Percentiles rank a stretch among this genome's conserved stretches.
Evolutionary conservation across 2,329 filamentous ascomycete genomes (phyloP).

Genomic region (Nothophaeocryptopus gaeumannii): DNA sequence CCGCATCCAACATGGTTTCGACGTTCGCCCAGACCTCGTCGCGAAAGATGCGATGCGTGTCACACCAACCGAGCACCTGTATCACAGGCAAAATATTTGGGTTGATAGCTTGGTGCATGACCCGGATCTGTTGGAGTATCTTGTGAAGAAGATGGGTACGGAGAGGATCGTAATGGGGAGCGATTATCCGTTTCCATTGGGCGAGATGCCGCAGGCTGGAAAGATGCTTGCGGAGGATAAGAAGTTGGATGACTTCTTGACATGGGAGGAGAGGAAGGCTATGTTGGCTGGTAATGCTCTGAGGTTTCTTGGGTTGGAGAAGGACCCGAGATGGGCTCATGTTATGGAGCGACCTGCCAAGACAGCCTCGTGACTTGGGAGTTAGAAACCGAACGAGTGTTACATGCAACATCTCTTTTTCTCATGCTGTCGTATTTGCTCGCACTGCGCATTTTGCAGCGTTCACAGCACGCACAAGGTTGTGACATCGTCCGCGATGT

Average conservation of each 20-base stretch:
- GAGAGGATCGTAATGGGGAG: slow-evolving; percentile 15
- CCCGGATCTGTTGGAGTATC: slow-evolving; percentile 13
- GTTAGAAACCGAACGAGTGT: no score
- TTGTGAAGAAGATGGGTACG: slow-evolving; percentile 15
- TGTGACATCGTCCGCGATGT: not conserved
- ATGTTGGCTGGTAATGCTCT: slow-evolving; percentile 13
- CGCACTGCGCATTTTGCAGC: no score
- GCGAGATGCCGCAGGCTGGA: slow-evolving; percentile 9
- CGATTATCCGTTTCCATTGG: slow-evolving; percentile 14
- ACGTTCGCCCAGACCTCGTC: slow-evolving; percentile 12
- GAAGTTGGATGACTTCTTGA: slow-evolving; percentile 7
- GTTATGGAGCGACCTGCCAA: not conserved
- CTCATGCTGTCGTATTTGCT: no score
- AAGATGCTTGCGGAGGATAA: slow-evolving; percentile 12
- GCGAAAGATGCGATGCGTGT: slow-evolving; percentile 7
- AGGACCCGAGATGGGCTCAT: slow-evolving; percentile 7
- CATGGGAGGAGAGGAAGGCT: slow-evolving; percentile 3
- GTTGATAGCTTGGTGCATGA: slow-evolving; percentile 15
- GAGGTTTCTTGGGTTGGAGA: slow-evolving; percentile 6
- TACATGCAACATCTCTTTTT: no score
- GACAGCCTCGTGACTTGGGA: not conserved
- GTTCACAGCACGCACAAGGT: no score
- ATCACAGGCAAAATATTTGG: slow-evolving; percentile 11
- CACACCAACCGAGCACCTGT: slow-evolving; percentile 8
- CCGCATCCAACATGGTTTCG: slow-evolving; percentile 14